Conservation (phyloP, 768 basidiomycete genomes). For the Suillus spraguei region DNA sequence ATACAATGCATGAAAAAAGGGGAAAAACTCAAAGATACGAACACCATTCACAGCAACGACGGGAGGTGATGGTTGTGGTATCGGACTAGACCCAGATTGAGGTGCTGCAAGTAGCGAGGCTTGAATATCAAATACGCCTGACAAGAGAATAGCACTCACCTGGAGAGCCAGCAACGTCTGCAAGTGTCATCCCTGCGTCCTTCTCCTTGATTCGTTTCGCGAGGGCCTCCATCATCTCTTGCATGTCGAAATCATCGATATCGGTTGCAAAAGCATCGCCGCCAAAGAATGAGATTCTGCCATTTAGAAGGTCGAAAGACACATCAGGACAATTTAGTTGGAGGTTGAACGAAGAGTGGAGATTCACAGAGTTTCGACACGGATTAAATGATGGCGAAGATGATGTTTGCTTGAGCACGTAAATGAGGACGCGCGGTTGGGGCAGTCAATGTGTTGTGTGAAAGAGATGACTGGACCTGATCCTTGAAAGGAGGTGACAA, state of each 20-base stretch:
- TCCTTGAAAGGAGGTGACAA: constrained; percentile 1
- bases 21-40: neutral
- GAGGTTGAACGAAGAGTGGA: constrained; percentile 37
- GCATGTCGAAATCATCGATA: constrained; percentile 28
- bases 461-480: neutral
- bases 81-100: neutral
- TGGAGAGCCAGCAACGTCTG: neutral
- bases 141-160: neutral
- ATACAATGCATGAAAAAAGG: neutral
- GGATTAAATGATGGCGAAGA: constrained; percentile 18
- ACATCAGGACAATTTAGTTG: constrained; percentile 36
- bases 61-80: neutral
- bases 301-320: constrained; percentile 39
- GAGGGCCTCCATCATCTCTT: constrained; percentile 25
- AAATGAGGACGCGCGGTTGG: constrained; percentile 16
- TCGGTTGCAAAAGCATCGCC: constrained; percentile 31
- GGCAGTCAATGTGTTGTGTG: constrained; percentile 5
- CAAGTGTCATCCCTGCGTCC: neutral
- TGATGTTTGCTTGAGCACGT: constrained; percentile 15
- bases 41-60: neutral
- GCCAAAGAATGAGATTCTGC: constrained; percentile 36
- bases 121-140: neutral
- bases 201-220: constrained; percentile 17
- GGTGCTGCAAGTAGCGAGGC: neutral
- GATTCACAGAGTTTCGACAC: constrained; percentile 34